Evolutionary conservation across 2,329 filamentous ascomycete genomes (phyloP).

Genomic region (Penicillium sp.): DNA sequence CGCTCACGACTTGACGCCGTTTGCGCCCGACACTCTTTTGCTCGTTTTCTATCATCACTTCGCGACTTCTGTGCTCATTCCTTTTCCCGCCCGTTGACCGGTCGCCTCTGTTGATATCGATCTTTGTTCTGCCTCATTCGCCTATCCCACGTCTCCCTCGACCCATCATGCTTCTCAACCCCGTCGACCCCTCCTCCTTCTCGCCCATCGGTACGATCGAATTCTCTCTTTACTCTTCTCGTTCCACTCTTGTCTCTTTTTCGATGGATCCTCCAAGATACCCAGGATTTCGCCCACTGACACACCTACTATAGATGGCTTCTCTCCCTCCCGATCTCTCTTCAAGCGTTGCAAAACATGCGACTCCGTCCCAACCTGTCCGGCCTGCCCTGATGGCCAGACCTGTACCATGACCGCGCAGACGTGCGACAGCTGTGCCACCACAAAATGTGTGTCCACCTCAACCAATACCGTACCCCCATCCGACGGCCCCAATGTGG

Average conservation of each 20-base stretch:
- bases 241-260: background rate
- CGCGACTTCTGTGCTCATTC: constrained; percentile 13
- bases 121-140: constrained; percentile 1
- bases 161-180: constrained; percentile 35
- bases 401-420: constrained; percentile 63
- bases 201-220: background rate
- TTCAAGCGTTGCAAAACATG: constrained; percentile 60
- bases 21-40: constrained; percentile 37
- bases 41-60: constrained; percentile 13
- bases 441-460: constrained; percentile 50
- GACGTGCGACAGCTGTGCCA: constrained; percentile 64
- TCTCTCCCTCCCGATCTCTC: constrained; percentile 31
- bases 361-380: constrained; percentile 59
- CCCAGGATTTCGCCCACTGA: background rate
- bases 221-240: background rate
- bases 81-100: constrained; percentile 28
- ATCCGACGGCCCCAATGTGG: constrained; percentile 65
- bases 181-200: constrained; percentile 13
- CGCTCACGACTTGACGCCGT: constrained; percentile 43
- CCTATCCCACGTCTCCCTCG: constrained; percentile 12
- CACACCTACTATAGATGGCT: constrained; percentile 6
- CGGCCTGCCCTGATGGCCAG: constrained; percentile 58
- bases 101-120: constrained; percentile 23
- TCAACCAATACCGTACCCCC: constrained; percentile 31
- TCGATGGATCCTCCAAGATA: background rate